phyloP scores from a whole-genome alignment of 2,329 filamentous ascomycete species.

The Macrophomina tecta region DNA sequence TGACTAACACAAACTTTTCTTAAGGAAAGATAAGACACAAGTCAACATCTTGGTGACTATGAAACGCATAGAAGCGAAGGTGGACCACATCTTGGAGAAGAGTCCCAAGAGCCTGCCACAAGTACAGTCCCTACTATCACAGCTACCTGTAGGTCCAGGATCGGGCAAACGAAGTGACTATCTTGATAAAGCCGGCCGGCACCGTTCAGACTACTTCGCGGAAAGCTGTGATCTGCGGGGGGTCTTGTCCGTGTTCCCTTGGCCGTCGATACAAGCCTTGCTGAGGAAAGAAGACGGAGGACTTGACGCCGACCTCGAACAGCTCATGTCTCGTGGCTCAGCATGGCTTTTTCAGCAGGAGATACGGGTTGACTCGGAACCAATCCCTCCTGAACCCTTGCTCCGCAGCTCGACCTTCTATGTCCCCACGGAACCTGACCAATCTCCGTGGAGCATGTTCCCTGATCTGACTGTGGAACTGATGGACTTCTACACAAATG shows the following conservation, averaged over 20 bases:
- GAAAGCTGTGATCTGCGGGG: slow-evolving; percentile 4
- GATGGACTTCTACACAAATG: slow-evolving; percentile 58
- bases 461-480: slow-evolving; percentile 54
- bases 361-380: slow-evolving; percentile 37
- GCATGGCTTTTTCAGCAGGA: slow-evolving; percentile 47
- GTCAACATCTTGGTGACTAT: background rate
- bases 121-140: background rate
- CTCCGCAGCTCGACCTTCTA: slow-evolving; percentile 29
- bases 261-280: slow-evolving; percentile 4
- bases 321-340: slow-evolving; percentile 46
- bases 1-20: background rate
- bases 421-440: slow-evolving; percentile 12
- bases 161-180: background rate
- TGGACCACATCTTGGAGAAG: slow-evolving; percentile 23
- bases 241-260: background rate
- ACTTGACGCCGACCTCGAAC: slow-evolving; percentile 38
- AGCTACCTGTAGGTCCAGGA: background rate
- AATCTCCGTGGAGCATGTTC: slow-evolving; percentile 35
- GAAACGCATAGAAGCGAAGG: slow-evolving; percentile 1
- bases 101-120: background rate
- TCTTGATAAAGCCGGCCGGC: background rate
- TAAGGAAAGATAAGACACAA: slow-evolving; percentile 12
- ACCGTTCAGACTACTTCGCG: background rate
- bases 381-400: slow-evolving; percentile 31
- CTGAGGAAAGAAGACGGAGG: background rate